Percentiles rank a stretch among this genome's conserved stretches.
Conservation (phyloP, 2,329 filamentous ascomycete genomes). For the Fusarium sterilihyphosum region DNA sequence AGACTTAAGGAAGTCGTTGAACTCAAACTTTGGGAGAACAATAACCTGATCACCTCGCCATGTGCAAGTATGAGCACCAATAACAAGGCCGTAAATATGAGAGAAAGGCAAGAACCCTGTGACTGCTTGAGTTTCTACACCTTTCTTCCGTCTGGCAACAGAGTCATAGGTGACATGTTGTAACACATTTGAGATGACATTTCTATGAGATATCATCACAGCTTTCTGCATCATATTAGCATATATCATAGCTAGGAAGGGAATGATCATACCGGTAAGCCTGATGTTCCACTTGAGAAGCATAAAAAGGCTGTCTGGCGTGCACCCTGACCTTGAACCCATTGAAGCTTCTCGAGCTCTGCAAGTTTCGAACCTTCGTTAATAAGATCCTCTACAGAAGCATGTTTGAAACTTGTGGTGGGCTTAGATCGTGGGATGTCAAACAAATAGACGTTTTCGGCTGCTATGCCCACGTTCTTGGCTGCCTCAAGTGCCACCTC, state of each 20-base stretch:
- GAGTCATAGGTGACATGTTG: slow-evolving; percentile 63
- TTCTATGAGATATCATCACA: slow-evolving; percentile 83
- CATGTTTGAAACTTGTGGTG: slow-evolving; percentile 57
- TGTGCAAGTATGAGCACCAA: slow-evolving; percentile 71
- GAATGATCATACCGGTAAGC: slow-evolving; percentile 66
- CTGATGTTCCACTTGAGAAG: slow-evolving; percentile 83
- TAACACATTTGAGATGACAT: slow-evolving; percentile 80
- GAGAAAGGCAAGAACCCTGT: slow-evolving; percentile 80
- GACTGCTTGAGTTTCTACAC: slow-evolving; percentile 54
- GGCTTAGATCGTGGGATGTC: slow-evolving; percentile 62
- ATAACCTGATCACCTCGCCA: slow-evolving; percentile 80
- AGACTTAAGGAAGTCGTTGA: slow-evolving; percentile 64
- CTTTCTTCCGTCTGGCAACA: slow-evolving; percentile 47
- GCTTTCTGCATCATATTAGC: slow-evolving; percentile 68
- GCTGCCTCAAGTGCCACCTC: slow-evolving; percentile 72
- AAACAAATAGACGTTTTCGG: slow-evolving; percentile 73
- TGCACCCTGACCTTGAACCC: slow-evolving; percentile 72
- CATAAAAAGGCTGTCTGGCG: slow-evolving; percentile 79
- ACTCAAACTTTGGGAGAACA: slow-evolving; percentile 80
- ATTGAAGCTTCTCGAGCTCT: slow-evolving; percentile 61
- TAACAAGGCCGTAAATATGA: slow-evolving; percentile 82
- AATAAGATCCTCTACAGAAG: slow-evolving; percentile 72
- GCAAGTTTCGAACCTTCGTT: slow-evolving; percentile 64
- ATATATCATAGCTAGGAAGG: fast-evolving
- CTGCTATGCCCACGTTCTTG: slow-evolving; percentile 68